These are phyloP conservation scores for Chloranthus sessilifolius DNA, from an alignment of 164 flowering plant genomes.

Conservation along the genomic window DNA sequence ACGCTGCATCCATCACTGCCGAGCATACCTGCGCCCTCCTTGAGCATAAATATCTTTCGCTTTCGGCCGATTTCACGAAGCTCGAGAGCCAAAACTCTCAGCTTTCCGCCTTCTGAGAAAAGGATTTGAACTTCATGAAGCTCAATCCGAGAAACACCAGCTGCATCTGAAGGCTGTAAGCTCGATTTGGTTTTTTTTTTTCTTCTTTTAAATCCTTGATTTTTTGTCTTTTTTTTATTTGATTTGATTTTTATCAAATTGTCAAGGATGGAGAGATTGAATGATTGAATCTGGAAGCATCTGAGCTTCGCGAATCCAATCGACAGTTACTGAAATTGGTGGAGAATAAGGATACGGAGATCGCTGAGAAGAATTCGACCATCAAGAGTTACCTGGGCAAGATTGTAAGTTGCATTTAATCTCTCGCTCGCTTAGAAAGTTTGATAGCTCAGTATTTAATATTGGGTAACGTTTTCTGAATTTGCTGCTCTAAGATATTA, in stretches of 20 bases:
- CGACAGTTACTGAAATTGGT: constrained; percentile 71
- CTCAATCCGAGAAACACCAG: constrained; percentile 65
- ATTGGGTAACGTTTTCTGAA: too few relatives aligned
- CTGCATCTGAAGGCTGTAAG: constrained; percentile 51
- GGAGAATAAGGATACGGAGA: constrained; percentile 73
- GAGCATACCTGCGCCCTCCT: constrained; percentile 82
- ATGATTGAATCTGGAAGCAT: constrained; percentile 45
- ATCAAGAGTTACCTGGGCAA: constrained; percentile 75
- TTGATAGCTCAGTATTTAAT: too few relatives aligned
- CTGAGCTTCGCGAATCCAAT: constrained; percentile 69
- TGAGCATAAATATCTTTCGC: constrained; percentile 82
- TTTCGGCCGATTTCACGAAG: constrained; percentile 46
- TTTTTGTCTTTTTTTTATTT: not conserved
- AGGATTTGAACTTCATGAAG: constrained; percentile 54
- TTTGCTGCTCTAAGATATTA: too few relatives aligned
- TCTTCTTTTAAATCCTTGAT: not conserved
- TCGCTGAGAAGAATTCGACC: constrained; percentile 68
- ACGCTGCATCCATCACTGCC: constrained; percentile 83
- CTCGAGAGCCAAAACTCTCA: constrained; percentile 58
- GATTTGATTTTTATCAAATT: constrained; percentile 38
- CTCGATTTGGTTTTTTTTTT: too few relatives aligned
- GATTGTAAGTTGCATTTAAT: constrained; percentile 55
- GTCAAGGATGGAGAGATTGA: constrained; percentile 79
- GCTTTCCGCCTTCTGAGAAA: constrained; percentile 51
- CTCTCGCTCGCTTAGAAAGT: too few relatives aligned